Evolutionary conservation across 768 basidiomycete genomes (phyloP), one percentile per base, ranked within the genome.

Genomic region (Cyathus striatus): DNA sequence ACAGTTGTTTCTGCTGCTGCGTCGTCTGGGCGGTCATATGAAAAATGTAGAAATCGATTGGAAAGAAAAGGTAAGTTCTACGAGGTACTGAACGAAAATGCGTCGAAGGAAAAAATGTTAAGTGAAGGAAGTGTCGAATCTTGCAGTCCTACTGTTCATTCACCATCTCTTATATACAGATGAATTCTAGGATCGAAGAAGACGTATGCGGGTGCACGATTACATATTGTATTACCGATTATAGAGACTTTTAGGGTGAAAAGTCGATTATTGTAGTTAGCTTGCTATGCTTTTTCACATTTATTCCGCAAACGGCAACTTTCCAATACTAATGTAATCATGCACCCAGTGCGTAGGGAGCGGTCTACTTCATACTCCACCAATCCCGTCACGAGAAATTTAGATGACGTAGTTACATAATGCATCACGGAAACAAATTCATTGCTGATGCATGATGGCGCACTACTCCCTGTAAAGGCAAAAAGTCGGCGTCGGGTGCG

Each of bases 1-100:
- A 73, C 18, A 56, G 50, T 13, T 54, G 54, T 44, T 63, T 69
- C 50, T 63, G 54, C 41, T 71, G 65, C 47, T 72, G 66, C 23
- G 63, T 4, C 14, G 64, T 62, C 9, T 54, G 42, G 26, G 59
- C 53, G n/a, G 59, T 55, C 62, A 64, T 66, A 24, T 53, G 38
- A 17, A 22, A 39, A 20, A 20, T 5, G 32, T 38, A 36, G 27
- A 33, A 23, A 37, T 14, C 27, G 40, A 37, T 41, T 43, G 40
- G 24, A n/a, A n/a, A 25, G 17, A 23, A 14, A 30, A 12, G 37
- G 41, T 27, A 27, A 38, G 25, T 46, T 42, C 40, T 14, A 14
- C 43, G 21, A 27, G 30, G n/a, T n/a, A n/a, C n/a, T 18, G 12
- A 20, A 9, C 9, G n/a, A 30, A 9, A n/a, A 9, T 30, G 27